Evolutionary conservation across 306 rosid genomes (phyloP), one percentile per base, ranked within the genome.

Genomic region (Ziziphus jujuba): DNA sequence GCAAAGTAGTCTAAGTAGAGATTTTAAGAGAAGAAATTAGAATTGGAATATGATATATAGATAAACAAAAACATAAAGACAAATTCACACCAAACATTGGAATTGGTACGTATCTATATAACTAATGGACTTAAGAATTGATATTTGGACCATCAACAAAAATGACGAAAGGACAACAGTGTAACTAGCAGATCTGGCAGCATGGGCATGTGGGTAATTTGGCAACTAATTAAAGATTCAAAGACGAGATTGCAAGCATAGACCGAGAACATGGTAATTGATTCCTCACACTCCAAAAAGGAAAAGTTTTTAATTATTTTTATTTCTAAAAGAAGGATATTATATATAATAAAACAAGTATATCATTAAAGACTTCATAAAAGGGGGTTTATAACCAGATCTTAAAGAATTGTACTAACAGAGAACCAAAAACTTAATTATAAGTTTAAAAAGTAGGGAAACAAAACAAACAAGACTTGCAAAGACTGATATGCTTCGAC

Each of bases 121-220:
- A 80, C 67, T 12, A 71, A 66, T 48, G 86, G 66, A 56, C 69
- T 75, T 9, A 57, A 5, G 58, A 79, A 53, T 53, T 47, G 66
- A 66, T 45, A 70, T 59, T 78, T 60, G 70, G 83, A 72, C 80
- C 70, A 71, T 75, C 75, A 38, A 28, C 63, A 56, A 81, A 53
- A 77, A 77, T 61, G 80, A 85, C 86, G 66, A 67, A n/a, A 52
- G 70, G 66, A 65, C 67, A 61, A 74, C 76, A 79, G 82, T 85
- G 79, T 60, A 77, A 84, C 80, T 74, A 82, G 77, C 76, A 89
- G 92, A 85, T 89, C 91, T 79, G 78, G 72, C 24, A 80, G 85
- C 90, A 84, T 38, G 73, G 69, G 84, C 98, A 89, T 82, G 92
- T 89, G 98, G 81, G 74, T 74, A 67, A 77, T 80, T 82, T 64